These are phyloP conservation scores for Kwoniella sp. DNA, from an alignment of 768 basidiomycete genomes.

Conservation along the genomic window DNA sequence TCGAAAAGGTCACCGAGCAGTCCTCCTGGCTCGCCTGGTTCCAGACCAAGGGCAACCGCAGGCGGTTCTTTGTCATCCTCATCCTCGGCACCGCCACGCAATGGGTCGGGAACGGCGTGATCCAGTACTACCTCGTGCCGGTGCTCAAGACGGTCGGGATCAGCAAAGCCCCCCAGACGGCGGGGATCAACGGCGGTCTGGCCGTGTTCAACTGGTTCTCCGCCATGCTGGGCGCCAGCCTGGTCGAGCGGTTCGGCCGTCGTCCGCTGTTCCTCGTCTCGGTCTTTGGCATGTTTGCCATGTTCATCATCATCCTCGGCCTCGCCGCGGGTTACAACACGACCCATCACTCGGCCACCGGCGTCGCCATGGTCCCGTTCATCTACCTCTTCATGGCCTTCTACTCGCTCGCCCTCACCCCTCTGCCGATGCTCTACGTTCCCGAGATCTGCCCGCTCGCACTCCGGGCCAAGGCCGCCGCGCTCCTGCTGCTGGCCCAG, in stretches of 20 bases:
- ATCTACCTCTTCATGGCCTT: slow-evolving; percentile 20
- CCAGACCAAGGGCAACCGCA: slow-evolving; percentile 23
- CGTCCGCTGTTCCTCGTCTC: slow-evolving; percentile 53
- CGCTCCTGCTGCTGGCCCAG: slow-evolving; percentile 10
- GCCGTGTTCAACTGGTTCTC: slow-evolving; percentile 25
- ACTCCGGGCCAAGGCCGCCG: slow-evolving; percentile 14
- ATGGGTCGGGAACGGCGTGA: slow-evolving; percentile 28
- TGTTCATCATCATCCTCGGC: slow-evolving; percentile 20
- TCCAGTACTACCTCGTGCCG: slow-evolving; percentile 32
- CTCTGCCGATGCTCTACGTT: slow-evolving; percentile 16
- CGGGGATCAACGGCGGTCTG: slow-evolving; percentile 43
- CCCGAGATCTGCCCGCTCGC: slow-evolving; percentile 22
- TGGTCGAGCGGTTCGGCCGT: slow-evolving; percentile 27
- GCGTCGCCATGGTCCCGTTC: slow-evolving; percentile 30
- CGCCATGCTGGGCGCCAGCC: slow-evolving; percentile 42
- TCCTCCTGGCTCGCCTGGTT: slow-evolving; percentile 15
- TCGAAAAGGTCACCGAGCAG: slow-evolving; percentile 20
- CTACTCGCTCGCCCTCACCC: slow-evolving; percentile 24
- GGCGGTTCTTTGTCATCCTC: slow-evolving; percentile 27
- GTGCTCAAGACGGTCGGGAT: slow-evolving; percentile 36
- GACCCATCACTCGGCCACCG: slow-evolving; percentile 16
- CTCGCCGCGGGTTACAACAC: slow-evolving; percentile 32
- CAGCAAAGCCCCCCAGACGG: slow-evolving; percentile 32
- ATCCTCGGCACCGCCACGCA: slow-evolving; percentile 25
- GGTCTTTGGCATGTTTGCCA: slow-evolving; percentile 18